Percentiles rank a stretch among this genome's conserved stretches.
phyloP scores from a whole-genome alignment of 139 green algal species.

The Marvania coccoides region DNA sequence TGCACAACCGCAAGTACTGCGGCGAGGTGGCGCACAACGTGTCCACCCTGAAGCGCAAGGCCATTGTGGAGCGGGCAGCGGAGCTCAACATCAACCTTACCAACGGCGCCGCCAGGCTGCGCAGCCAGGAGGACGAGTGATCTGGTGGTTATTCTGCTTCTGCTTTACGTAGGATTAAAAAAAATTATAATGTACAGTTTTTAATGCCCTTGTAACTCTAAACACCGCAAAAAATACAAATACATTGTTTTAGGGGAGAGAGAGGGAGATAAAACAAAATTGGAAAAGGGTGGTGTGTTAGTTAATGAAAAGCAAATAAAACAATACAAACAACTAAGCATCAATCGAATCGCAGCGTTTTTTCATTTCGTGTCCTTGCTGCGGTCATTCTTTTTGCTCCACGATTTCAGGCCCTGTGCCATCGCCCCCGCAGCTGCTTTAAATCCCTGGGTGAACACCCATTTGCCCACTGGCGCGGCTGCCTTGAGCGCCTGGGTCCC shows the following conservation, averaged over 20 bases:
- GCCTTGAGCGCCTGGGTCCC: constrained; percentile 22
- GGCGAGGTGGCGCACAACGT: constrained; percentile 96
- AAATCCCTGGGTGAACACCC: constrained; percentile 27
- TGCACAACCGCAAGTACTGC: constrained; percentile 95
- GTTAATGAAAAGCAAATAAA: not conserved
- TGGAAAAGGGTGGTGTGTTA: not conserved
- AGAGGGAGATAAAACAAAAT: not conserved
- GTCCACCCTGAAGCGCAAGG: constrained; percentile 87
- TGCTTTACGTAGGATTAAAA: not conserved
- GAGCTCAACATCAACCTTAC: constrained; percentile 88
- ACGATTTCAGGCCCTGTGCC: constrained; percentile 3
- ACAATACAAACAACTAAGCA: not conserved
- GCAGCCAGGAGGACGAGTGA: constrained; percentile 96
- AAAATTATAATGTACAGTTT: no score
- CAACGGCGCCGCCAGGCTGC: constrained; percentile 80
- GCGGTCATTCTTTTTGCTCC: not conserved
- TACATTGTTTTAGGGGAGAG: not conserved
- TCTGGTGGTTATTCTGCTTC: not conserved
- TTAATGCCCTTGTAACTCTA: no score
- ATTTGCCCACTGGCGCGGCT: constrained; percentile 30
- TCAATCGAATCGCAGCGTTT: constrained; percentile 4
- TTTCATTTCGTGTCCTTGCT: not conserved
- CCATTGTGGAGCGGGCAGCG: constrained; percentile 88
- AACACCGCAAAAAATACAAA: no score
- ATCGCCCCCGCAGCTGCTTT: constrained; percentile 16